Base-by-base conservation (phyloP, 2,329 filamentous ascomycete genomes). In the Colletotrichum phormii region DNA sequence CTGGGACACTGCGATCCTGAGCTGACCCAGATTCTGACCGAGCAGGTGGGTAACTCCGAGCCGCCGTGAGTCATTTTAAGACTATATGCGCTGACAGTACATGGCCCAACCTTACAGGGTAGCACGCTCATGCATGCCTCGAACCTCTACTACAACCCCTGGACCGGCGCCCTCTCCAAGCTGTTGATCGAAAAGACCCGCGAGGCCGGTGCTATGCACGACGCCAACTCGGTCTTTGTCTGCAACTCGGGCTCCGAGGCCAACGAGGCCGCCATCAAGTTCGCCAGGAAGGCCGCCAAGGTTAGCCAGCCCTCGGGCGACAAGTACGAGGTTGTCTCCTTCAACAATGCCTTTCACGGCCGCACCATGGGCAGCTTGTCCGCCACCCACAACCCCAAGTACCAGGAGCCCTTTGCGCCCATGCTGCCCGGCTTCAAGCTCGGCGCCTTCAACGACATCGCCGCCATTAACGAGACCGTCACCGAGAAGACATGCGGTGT, bases 331-430 rank as follows among this genome's bases (percentile, higher is more conserved):
- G 85, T 99, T 60, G 94, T 98, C 64, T 97, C 95, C 18, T 99
- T 98, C 87, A 86, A 94, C 78, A 92, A 93, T 78, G 95, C 94
- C 51, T 99, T 99, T 88, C 97, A 99, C 83, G 97, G 97, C 77
- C 93, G 97, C 72, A 98, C 97, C 18, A 97, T 98, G 94, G 97
- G 97, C 64, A 92, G 93, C 71, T 86, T 99, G 57, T 97, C 94
- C n/a, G 97, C 97, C 12, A 99, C 97, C 5, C 97, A 95, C 60
- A 99, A 98, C 84, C 94, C 95, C 22, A 99, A 99, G 83, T 99
- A 99, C 84, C 97, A 99, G 84, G 90, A 92, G 77, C 97, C 97
- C 0, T 99, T 99, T 80, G 88, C 94, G 15, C 97, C 97, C 49
- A 98, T 99, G 95, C 86, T 99, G 1, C 96, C 97, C 0, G 97